Evolutionary conservation across 2,329 filamentous ascomycete genomes (phyloP), one percentile per base, ranked within the genome.

Genomic region (Talaromyces marneffei): DNA sequence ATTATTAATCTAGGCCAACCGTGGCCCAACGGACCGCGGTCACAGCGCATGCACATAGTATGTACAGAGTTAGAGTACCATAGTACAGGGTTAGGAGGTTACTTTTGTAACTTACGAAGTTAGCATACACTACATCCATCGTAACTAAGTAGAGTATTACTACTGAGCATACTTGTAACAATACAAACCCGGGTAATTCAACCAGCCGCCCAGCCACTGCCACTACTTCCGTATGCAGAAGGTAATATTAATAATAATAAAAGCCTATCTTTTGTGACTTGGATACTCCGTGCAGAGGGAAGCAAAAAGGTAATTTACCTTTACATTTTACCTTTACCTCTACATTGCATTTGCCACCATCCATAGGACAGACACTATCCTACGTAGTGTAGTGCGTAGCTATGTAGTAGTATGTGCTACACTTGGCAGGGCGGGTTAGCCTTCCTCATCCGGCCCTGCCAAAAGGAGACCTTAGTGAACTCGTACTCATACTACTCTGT

Each of bases 341-440:
- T n/a, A n/a, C n/a, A n/a, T n/a, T n/a, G n/a, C 27, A n/a, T 20
- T 52, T 52, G 48, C 48, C 48, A 52, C 48, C 48, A 12, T 18
- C n/a, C 18, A 52, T 23, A 50, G 25, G 29, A 48, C 18, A 44
- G 6, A 25, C 7, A 20, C 16, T 16, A 23, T 39, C 14, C 14
- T 44, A 23, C 10, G 40, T 44, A 44, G 40, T 42, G n/a, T 14
- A 16, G 1, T 4, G 14, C 14, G 35, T 39, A n/a, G n/a, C n/a
- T n/a, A n/a, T n/a, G n/a, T n/a, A n/a, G n/a, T n/a, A n/a, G n/a
- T n/a, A 20, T 8, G 40, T 44, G 1, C 5, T 10, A 40, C 12
- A 29, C 20, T 50, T 35, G 31, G 52, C 52, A 35, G 18, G n/a
- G 53, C 53, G 53, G 53, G 20, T 56, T 56, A 29, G 53, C 53